These are phyloP conservation scores for Anthostomella pinea DNA, from an alignment of 2,329 filamentous ascomycete species.

Conservation along the genomic window DNA sequence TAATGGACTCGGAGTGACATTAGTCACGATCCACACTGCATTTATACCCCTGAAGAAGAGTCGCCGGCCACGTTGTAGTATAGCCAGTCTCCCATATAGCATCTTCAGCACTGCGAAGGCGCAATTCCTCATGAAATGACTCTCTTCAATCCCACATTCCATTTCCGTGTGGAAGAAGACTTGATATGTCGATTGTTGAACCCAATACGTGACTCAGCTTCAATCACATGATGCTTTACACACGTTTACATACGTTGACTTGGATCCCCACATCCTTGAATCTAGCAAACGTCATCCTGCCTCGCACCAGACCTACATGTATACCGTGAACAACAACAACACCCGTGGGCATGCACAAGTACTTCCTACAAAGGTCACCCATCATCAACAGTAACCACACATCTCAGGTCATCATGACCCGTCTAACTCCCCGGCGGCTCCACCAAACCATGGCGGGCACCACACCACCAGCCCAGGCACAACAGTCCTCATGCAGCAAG, in stretches of 20 bases:
- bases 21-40: no score
- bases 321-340: background rate
- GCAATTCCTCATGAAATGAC: no score
- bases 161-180: no score
- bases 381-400: background rate
- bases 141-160: no score
- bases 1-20: background rate
- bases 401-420: background rate
- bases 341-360: no score
- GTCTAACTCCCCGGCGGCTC: background rate
- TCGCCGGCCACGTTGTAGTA: background rate
- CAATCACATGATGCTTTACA: background rate
- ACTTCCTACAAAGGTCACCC: conserved; percentile 1
- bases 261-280: background rate
- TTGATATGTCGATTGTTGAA: no score
- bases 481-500: no score
- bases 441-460: background rate
- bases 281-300: background rate
- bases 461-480: no score
- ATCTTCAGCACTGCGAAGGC: no score
- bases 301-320: background rate
- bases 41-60: conserved; percentile 1
- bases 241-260: background rate
- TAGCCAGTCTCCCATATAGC: background rate
- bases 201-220: no score